A percentile compares a stretch with the other conserved stretches of the same genome.
Conservation (phyloP, 305 asterid species). For the Fraxinus albicans region DNA sequence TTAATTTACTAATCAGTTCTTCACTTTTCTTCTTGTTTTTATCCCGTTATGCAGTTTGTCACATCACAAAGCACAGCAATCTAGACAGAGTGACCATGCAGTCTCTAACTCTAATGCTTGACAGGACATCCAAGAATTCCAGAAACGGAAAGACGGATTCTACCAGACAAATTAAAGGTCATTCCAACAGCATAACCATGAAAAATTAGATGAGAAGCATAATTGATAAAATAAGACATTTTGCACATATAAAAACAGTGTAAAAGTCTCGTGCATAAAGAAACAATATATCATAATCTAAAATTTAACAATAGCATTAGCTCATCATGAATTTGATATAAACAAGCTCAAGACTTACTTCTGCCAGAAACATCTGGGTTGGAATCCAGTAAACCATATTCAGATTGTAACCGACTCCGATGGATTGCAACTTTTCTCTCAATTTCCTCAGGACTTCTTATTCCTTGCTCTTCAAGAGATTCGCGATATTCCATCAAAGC, state of each 20-base stretch:
- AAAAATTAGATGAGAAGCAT: neutral
- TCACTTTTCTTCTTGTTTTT: neutral
- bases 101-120: neutral
- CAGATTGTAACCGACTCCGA: slow-evolving; percentile 60
- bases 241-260: neutral
- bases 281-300: neutral
- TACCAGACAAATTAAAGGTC: neutral
- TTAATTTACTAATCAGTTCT: neutral
- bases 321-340: neutral
- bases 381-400: slow-evolving; percentile 61
- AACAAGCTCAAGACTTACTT: slow-evolving; percentile 46
- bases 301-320: neutral
- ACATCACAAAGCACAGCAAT: neutral
- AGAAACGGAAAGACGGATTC: neutral
- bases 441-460: slow-evolving; percentile 57
- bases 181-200: neutral
- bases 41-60: neutral
- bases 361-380: slow-evolving; percentile 54
- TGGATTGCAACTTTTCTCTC: slow-evolving; percentile 76
- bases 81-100: neutral
- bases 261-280: neutral
- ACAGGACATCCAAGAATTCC: neutral
- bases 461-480: slow-evolving; percentile 85
- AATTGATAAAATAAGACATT: neutral
- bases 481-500: slow-evolving; percentile 87